Evolutionary conservation across 2,329 filamentous ascomycete species (phyloP).

Genomic region (Penicillium sp.): DNA sequence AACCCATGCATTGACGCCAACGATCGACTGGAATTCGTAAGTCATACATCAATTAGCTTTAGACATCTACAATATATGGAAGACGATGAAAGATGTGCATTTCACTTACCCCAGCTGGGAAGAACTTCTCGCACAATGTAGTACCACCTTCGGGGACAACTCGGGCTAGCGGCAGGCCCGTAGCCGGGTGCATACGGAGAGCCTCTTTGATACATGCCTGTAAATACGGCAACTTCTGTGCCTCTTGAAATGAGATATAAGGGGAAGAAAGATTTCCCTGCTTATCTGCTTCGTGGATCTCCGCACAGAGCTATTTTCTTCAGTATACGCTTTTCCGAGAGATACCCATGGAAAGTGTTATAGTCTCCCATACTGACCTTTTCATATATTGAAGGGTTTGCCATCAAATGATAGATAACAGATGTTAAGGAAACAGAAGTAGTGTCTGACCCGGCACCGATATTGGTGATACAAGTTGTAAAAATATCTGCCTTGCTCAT

Average conservation of each 20-base stretch:
- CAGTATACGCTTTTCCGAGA: too few relatives aligned
- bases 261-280: too few relatives aligned
- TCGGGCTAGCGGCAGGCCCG: not conserved
- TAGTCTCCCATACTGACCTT: too few relatives aligned
- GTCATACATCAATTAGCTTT: too few relatives aligned
- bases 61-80: not conserved
- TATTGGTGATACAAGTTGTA: not conserved
- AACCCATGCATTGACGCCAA: not conserved
- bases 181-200: not conserved
- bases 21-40: not conserved
- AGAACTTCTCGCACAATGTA: not conserved
- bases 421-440: not conserved
- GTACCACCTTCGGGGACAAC: not conserved
- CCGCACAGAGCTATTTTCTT: too few relatives aligned
- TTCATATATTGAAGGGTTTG: too few relatives aligned
- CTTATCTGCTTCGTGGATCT: too few relatives aligned
- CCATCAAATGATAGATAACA: not conserved
- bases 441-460: not conserved
- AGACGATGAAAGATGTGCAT: not conserved
- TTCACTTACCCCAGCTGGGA: not conserved
- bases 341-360: too few relatives aligned
- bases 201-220: not conserved
- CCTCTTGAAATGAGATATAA: too few relatives aligned
- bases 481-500: too few relatives aligned
- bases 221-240: not conserved